A percentile compares a stretch with the other conserved stretches of the same genome.
Evolutionary conservation across 2,329 filamentous ascomycete species (phyloP).

Genomic region (Allantophomopsis cytisporea): DNA sequence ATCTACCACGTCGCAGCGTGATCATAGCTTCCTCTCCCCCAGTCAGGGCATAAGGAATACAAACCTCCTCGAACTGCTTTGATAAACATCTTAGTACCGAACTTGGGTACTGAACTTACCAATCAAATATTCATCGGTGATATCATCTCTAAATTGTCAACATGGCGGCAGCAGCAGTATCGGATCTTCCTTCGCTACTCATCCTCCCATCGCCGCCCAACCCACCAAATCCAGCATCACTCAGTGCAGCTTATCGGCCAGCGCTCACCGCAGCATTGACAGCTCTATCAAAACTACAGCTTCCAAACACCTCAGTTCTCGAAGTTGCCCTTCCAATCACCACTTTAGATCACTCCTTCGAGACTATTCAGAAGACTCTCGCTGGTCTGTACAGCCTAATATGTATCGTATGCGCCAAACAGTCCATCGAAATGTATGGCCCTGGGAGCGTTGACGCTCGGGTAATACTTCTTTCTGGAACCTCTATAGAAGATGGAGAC

Average conservation of each 20-base stretch:
- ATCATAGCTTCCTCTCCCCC: too few relatives aligned
- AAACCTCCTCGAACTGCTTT: too few relatives aligned
- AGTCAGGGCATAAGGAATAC: too few relatives aligned
- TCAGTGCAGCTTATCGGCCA: slow-evolving; percentile 47
- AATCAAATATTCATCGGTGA: too few relatives aligned
- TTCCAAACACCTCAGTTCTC: slow-evolving; percentile 25
- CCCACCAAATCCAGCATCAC: slow-evolving; percentile 32
- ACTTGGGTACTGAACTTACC: too few relatives aligned
- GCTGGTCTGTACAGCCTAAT: slow-evolving; percentile 69
- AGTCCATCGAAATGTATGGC: slow-evolving; percentile 47
- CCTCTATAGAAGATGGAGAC: slow-evolving; percentile 25
- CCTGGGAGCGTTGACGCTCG: slow-evolving; percentile 64
- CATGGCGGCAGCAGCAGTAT: not conserved
- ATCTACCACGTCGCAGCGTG: too few relatives aligned
- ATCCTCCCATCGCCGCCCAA: slow-evolving; percentile 50
- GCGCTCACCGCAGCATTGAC: slow-evolving; percentile 39
- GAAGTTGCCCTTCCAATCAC: slow-evolving; percentile 53
- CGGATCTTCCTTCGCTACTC: slow-evolving; percentile 34
- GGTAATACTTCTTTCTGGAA: slow-evolving; percentile 58
- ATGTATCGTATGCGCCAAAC: slow-evolving; percentile 53
- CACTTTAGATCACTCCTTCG: slow-evolving; percentile 39
- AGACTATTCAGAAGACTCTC: slow-evolving; percentile 57
- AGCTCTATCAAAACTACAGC: slow-evolving; percentile 19
- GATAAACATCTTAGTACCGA: too few relatives aligned
- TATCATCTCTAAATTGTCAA: too few relatives aligned